Evolutionary conservation across 805 yeast species (phyloP), one percentile per base, ranked within the genome.

Genomic region (Sungouiella blattae): DNA sequence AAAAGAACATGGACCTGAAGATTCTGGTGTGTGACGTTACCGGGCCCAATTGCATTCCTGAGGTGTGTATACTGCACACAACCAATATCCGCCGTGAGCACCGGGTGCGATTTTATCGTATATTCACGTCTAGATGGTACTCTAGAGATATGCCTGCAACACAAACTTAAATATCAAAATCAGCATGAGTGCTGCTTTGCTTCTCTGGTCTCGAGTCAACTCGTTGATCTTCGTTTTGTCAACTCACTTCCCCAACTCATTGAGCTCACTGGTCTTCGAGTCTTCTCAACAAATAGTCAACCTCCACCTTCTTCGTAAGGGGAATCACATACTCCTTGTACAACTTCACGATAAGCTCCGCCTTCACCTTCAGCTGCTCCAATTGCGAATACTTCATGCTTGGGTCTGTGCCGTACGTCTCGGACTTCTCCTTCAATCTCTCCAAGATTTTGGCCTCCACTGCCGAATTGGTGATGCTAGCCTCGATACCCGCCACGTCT

Each of bases 321-420:
- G 98, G 98, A 49, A 93, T 93, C 27, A 93, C 84, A 64, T 80
- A 83, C 30, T 87, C 88, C 58, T 83, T 79, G 67, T 91, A 93
- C 43, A 93, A 80, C 40, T 75, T 71, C 9, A 89, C 95, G 46
- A 93, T 77, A 11, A 78, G 75, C 45, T 87, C 89, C 0, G 95
- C 91, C 29, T 84, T 75, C 18, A 93, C 83, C 55, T 86, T 86
- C 46, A 84, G 76, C 53, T 77, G 85, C 4, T 73, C 67, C 36
- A 71, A 72, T 50, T 85, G 87, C 20, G 83, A 71, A 62, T 77
- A 78, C 50, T 77, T 77, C 53, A 87, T 65, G 11, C 86, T 75
- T 18, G 98, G 96, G 53, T 88, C 97, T 2, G 82, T 77, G 21
- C 96, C 96, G 57, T 89, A 93, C 5, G 81, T 81, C 46, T 77